A percentile compares a stretch with the other conserved stretches of the same genome.
Conservation (phyloP, 2,329 filamentous ascomycete genomes). For the Grosmannia clavigera region DNA sequence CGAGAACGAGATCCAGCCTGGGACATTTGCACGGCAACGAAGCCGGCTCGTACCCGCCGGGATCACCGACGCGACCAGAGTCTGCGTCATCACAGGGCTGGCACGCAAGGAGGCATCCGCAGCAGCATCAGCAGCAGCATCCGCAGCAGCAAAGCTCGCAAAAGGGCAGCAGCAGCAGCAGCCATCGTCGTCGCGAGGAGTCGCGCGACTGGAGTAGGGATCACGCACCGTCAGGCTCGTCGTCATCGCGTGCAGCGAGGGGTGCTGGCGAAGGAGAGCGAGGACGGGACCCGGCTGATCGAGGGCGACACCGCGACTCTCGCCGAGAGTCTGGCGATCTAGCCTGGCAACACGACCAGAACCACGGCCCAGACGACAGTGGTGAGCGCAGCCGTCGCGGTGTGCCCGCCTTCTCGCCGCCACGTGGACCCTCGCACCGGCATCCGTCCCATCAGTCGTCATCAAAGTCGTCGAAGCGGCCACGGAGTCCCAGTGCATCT, state of each 20-base stretch:
- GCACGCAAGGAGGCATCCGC: conserved; percentile 1
- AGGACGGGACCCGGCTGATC: conserved; percentile 7
- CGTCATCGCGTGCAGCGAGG: background rate
- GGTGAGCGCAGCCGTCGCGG: background rate
- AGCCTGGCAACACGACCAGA: conserved; percentile 9
- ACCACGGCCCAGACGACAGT: background rate
- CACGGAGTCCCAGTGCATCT: conserved; percentile 17
- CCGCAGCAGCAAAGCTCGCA: background rate
- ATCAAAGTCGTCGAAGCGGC: conserved; percentile 14
- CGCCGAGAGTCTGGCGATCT: conserved; percentile 7
- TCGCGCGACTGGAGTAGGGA: conserved; percentile 20
- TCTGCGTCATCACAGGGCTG: background rate
- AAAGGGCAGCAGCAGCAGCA: background rate
- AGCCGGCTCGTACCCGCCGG: background rate
- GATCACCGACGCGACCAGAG: background rate
- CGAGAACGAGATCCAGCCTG: background rate
- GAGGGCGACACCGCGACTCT: conserved; percentile 7
- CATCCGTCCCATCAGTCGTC: background rate
- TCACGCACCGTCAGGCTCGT: background rate
- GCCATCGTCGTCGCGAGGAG: conserved; percentile 14
- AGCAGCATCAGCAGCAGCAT: conserved; percentile 7
- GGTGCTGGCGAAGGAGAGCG: conserved; percentile 8
- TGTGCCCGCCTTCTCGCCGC: background rate
- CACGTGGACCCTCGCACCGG: too few relatives aligned
- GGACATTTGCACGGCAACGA: background rate